Percentiles rank a stretch among this genome's conserved stretches.
phyloP scores from a whole-genome alignment of 2,329 filamentous ascomycete species.

The Nigrograna mackinnonii region DNA sequence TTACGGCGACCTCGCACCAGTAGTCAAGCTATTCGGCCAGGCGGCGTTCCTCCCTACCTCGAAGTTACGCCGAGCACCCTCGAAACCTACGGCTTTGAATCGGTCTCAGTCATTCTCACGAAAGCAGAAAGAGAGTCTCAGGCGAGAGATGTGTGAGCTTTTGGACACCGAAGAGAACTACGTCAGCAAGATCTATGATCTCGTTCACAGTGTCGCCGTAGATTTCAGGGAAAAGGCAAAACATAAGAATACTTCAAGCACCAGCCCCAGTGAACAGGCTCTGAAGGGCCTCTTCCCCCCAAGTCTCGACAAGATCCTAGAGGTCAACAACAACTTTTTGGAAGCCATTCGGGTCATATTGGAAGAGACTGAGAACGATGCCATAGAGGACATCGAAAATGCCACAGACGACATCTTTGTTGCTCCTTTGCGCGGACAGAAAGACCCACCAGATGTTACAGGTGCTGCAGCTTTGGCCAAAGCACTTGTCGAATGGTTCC shows the following conservation, averaged over 20 bases:
- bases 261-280: constrained; percentile 72
- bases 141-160: constrained; percentile 87
- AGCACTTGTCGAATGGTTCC: constrained; percentile 87
- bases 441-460: constrained; percentile 67
- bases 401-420: constrained; percentile 44
- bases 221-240: constrained; percentile 76
- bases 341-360: constrained; percentile 75
- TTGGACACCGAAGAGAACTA: constrained; percentile 95
- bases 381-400: constrained; percentile 74
- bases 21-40: constrained; percentile 81
- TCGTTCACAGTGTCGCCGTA: constrained; percentile 79
- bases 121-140: constrained; percentile 80
- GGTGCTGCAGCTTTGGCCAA: constrained; percentile 79
- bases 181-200: constrained; percentile 81
- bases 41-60: constrained; percentile 86
- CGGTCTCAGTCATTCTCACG: constrained; percentile 76
- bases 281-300: constrained; percentile 78
- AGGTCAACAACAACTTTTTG: constrained; percentile 81
- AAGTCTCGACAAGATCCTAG: constrained; percentile 78
- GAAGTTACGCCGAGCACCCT: constrained; percentile 81
- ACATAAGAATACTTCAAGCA: constrained; percentile 60
- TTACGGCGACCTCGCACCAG: constrained; percentile 76
- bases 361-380: constrained; percentile 81
- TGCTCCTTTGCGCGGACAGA: constrained; percentile 35
- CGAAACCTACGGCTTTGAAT: constrained; percentile 80